Percentiles rank a stretch among this genome's conserved stretches.
Conservation (phyloP, 257 asterid genomes). For the Capsicum chinense region DNA sequence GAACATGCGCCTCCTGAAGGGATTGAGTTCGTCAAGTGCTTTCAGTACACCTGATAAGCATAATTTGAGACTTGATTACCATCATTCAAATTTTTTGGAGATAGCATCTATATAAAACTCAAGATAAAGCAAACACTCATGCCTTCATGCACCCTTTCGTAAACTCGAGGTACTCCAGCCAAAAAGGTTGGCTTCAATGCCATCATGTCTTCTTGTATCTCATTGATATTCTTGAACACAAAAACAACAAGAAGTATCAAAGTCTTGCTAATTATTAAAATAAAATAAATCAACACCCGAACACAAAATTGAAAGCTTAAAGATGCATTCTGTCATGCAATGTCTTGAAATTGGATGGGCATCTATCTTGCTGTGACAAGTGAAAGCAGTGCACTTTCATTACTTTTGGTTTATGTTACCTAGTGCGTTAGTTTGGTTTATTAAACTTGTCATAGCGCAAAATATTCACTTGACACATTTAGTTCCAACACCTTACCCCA, state of each 20-base stretch:
- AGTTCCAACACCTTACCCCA: conserved; percentile 60
- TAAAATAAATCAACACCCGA: background rate
- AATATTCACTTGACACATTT: background rate
- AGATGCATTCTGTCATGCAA: background rate
- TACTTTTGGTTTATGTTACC: background rate
- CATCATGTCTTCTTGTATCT: conserved; percentile 74
- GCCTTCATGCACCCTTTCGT: conserved; percentile 88
- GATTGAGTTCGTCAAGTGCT: conserved; percentile 87
- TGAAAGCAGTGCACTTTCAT: background rate
- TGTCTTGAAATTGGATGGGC: background rate
- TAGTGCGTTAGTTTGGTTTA: background rate
- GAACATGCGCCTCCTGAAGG: conserved; percentile 77
- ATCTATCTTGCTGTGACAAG: conserved; percentile 1
- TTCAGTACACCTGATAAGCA: conserved; percentile 66
- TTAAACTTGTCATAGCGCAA: background rate
- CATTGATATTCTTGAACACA: conserved; percentile 71
- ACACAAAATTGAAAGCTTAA: background rate
- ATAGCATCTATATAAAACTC: conserved; percentile 8
- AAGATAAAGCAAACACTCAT: conserved; percentile 30
- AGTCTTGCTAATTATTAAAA: background rate
- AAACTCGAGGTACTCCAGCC: conserved; percentile 96
- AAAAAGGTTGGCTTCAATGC: conserved; percentile 90
- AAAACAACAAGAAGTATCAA: conserved; percentile 28
- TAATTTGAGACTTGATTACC: conserved; percentile 18
- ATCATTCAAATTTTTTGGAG: conserved; percentile 5